Percentiles rank a stretch among this genome's conserved stretches.
Evolutionary conservation across 2,329 filamentous ascomycete genomes (phyloP).

Genomic region (Cryphonectria naterciae): DNA sequence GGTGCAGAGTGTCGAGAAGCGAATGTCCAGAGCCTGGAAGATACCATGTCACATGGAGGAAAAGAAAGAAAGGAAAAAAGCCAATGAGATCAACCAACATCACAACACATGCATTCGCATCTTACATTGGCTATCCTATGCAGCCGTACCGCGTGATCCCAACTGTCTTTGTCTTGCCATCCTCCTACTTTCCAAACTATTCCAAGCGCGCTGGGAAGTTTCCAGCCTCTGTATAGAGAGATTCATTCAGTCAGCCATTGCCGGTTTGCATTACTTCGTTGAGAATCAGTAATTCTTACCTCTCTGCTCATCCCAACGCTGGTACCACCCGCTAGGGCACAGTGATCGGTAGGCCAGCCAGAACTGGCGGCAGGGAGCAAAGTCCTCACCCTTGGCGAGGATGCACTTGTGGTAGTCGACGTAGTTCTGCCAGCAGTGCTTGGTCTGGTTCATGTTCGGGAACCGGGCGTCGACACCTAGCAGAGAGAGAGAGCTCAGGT

Average conservation of each 20-base stretch:
- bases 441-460: slow-evolving; percentile 97
- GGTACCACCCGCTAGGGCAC: slow-evolving; percentile 92
- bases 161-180: slow-evolving; percentile 21
- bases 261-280: neutral
- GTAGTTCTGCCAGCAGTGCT: slow-evolving; percentile 99
- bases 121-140: slow-evolving; percentile 34
- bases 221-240: slow-evolving; percentile 58
- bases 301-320: slow-evolving; percentile 97
- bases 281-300: slow-evolving; percentile 46
- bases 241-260: slow-evolving; percentile 8
- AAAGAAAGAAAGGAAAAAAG: neutral
- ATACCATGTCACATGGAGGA: neutral
- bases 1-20: neutral
- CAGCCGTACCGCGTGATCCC: slow-evolving; percentile 19
- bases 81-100: slow-evolving; percentile 6
- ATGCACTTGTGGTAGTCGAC: slow-evolving; percentile 99
- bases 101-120: slow-evolving; percentile 25
- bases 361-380: slow-evolving; percentile 96
- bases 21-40: neutral
- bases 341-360: slow-evolving; percentile 95
- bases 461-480: slow-evolving; percentile 98
- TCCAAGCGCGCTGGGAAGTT: slow-evolving; percentile 71
- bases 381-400: slow-evolving; percentile 97
- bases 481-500: slow-evolving; percentile 11
- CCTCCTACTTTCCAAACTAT: slow-evolving; percentile 42